phyloP scores from a whole-genome alignment of 352 stramenopile species.

The Stephanocyclus meneghinianus region DNA sequence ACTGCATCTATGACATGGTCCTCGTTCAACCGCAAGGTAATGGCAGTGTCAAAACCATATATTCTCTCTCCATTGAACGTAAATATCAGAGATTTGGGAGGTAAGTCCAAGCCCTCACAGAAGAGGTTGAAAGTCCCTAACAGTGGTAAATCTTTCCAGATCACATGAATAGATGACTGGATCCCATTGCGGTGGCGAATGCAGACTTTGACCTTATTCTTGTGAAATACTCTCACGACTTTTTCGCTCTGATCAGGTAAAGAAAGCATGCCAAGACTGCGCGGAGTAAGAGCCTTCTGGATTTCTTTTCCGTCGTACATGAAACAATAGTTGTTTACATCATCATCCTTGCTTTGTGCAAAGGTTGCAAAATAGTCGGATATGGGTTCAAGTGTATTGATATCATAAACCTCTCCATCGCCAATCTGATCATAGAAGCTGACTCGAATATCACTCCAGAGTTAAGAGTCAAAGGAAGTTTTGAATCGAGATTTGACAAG shows the following conservation, averaged over 20 bases:
- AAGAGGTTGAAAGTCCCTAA: background rate
- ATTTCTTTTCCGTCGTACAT: conserved; percentile 2
- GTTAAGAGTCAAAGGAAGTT: background rate
- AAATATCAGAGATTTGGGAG: background rate
- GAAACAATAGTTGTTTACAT: background rate
- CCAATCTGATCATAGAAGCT: background rate
- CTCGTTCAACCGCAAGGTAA: background rate
- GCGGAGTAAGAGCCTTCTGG: background rate
- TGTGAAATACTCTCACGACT: background rate
- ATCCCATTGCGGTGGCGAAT: background rate
- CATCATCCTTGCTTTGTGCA: background rate
- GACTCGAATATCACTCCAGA: background rate
- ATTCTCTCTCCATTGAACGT: conserved; percentile 1
- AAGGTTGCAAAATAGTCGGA: background rate
- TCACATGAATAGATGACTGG: background rate
- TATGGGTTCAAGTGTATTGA: background rate
- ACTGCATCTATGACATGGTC: background rate
- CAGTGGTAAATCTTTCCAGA: background rate
- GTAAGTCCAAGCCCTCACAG: background rate
- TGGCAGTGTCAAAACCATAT: conserved; percentile 9
- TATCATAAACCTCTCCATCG: background rate
- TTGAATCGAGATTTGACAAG: background rate
- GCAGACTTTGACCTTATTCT: background rate
- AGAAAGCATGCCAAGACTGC: background rate
- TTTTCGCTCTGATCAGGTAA: background rate